Evolutionary conservation across 805 yeast genomes (phyloP), one percentile per base, ranked within the genome.

Genomic region (Starmerella stigmatis): DNA sequence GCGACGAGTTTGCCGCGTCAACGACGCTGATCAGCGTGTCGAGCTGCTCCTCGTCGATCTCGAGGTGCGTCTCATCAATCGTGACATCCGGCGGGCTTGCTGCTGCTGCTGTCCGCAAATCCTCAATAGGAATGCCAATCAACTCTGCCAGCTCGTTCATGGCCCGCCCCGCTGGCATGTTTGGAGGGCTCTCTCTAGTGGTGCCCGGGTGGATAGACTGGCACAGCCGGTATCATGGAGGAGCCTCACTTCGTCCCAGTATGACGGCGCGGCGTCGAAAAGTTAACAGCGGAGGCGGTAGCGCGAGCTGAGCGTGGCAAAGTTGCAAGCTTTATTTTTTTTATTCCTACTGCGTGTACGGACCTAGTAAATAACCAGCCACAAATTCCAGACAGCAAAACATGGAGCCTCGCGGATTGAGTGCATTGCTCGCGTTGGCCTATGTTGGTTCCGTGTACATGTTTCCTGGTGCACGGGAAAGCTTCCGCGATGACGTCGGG

Each of bases 371-470:
- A n/a, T n/a, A n/a, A n/a, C n/a, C n/a, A n/a, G n/a, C n/a, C n/a
- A n/a, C n/a, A n/a, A n/a, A n/a, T n/a, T n/a, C n/a, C n/a, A n/a
- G n/a, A n/a, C n/a, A 10, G 36, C n/a, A 5, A 12, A 15, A 6
- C 2, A 45, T 48, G 41, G 26, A 23, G 15, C 41, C 44, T 1
- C 38, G 54, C 19, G 38, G 34, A 6, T 27, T 45, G 19, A 16
- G 43, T 11, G 29, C 45, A 11, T 34, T 39, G 8, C 27, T 35
- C 19, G 33, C 54, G 22, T 19, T 53, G 11, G 38, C 44, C 23
- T 51, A 46, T 29, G 54, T 51, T 1, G 53, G 54, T 21, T 48
- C 54, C 10, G 53, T 51, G n/a, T 51, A 51, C 44, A 40, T 51
- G 2, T 34, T 49, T 17, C 54, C 54, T 5, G 52, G 52, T 11